Conservation (phyloP, 139 green algal genomes). For the Chlorella sp. region DNA sequence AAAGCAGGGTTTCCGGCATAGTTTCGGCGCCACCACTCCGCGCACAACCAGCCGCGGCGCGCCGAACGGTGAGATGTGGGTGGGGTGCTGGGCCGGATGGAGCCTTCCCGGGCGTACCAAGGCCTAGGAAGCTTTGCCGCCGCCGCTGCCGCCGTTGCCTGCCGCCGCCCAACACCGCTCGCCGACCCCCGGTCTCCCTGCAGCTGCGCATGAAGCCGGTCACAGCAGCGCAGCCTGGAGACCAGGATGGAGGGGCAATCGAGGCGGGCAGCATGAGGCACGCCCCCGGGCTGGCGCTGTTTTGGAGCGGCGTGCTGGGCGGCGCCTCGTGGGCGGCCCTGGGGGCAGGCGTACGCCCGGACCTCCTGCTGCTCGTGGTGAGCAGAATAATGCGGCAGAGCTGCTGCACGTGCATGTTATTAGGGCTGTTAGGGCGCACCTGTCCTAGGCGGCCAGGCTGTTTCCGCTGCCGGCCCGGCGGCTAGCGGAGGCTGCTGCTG, state of each 20-base stretch:
- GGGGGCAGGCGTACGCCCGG: not conserved
- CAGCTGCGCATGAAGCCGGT: not conserved
- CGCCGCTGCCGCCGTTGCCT: not conserved
- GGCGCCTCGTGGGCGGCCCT: not conserved
- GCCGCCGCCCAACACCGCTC: not conserved
- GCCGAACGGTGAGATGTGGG: no score
- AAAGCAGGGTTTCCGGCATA: no score
- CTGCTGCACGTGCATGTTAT: not conserved
- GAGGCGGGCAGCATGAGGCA: not conserved
- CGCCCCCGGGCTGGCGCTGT: not conserved
- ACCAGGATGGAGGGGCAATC: not conserved
- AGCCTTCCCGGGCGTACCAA: no score
- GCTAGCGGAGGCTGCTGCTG: no score
- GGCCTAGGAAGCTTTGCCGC: not conserved
- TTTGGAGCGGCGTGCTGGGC: not conserved
- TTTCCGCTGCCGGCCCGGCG: no score
- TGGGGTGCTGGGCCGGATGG: no score
- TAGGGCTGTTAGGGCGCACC: not conserved
- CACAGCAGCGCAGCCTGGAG: not conserved
- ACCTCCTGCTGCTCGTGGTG: conserved; percentile 22
- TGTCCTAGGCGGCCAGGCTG: no score
- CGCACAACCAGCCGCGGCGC: no score
- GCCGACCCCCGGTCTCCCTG: no score
- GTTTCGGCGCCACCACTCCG: no score
- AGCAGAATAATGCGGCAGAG: not conserved